Evolutionary conservation across 352 stramenopile species (phyloP), one percentile per base, ranked within the genome.

Genomic region (Phytopythium montanum): DNA sequence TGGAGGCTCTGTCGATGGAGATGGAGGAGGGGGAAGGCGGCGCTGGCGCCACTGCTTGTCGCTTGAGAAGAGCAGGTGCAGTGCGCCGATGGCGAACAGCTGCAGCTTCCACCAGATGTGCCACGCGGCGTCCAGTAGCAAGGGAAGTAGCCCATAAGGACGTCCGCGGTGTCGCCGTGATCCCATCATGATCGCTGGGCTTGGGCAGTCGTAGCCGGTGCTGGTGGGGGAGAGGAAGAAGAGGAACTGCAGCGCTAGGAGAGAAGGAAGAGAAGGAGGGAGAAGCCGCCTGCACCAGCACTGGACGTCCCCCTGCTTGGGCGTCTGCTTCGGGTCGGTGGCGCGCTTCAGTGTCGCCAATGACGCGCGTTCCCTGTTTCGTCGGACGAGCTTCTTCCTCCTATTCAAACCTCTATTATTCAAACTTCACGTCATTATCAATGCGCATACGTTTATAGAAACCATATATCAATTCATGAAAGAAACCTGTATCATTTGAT

Each of bases 1-100:
- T n/a, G 50, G 9, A 9, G 50, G 3, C 50, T 21, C 33, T 0
- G n/a, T 8, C 12, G 26, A 12, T 2, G 60, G 46, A 9, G 36
- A 18, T 13, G 54, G 10, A 3, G 41, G 16, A 18, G 51, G 42
- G 3, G 42, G 23, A 2, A 45, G 38, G 25, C 58, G 31, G 0
- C 55, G 19, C 21, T 48, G 33, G 2, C 74, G 63, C 70, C 79
- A 83, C 10, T 72, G 70, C 49, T 84, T 72, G 70, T 92, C 83
- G 50, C 72, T 88, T 10, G 83, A 92, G 66, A 92, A 91, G 31
- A 90, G 65, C 29, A 92, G 60, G 49, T 92, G 83, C 21, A 91
- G 66, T 23, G 82, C 34, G 6, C 73, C 83, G 16, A 92, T 28
- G 5, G 66, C 53, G 51, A 88, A 85, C 16, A 92, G 75, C 64